phyloP scores from a whole-genome alignment of 495 filamentous ascomycete genomes.

The Penicillium cosmopolitanum region DNA sequence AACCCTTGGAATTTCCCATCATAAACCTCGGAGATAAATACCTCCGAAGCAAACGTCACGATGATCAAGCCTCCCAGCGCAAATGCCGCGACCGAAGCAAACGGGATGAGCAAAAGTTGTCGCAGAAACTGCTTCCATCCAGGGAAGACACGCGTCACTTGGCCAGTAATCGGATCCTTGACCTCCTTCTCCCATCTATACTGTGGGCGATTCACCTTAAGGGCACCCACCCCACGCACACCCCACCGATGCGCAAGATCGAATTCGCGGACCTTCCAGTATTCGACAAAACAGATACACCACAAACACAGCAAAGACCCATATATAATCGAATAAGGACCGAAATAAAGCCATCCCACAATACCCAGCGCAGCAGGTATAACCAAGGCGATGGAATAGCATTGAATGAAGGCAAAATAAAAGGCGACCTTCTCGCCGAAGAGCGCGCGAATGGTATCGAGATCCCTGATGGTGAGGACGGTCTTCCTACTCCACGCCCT shows the following conservation, averaged over 20 bases:
- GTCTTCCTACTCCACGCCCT: constrained; percentile 80
- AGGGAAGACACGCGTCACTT: constrained; percentile 75
- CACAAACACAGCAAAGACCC: constrained; percentile 77
- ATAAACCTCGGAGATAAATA: constrained; percentile 94
- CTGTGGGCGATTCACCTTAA: constrained; percentile 76
- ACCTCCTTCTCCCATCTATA: constrained; percentile 78
- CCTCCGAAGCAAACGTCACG: constrained; percentile 83
- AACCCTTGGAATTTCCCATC: constrained; percentile 80
- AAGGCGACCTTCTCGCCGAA: constrained; percentile 94
- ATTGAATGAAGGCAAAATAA: constrained; percentile 94
- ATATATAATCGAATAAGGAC: constrained; percentile 81
- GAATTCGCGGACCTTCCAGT: constrained; percentile 91
- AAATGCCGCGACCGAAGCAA: constrained; percentile 71
- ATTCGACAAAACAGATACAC: constrained; percentile 90
- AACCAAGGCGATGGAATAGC: constrained; percentile 83
- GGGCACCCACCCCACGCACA: constrained; percentile 77
- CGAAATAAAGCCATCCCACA: constrained; percentile 74
- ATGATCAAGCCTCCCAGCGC: constrained; percentile 80
- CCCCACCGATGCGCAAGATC: constrained; percentile 93
- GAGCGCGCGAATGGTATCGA: constrained; percentile 78
- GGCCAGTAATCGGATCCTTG: constrained; percentile 80
- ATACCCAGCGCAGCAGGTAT: constrained; percentile 80
- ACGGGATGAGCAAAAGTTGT: constrained; percentile 84
- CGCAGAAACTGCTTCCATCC: constrained; percentile 72
- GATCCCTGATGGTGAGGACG: constrained; percentile 69